These are phyloP conservation scores for Sanchytrium tribonematis DNA, from an alignment of 371 early-diverging fungal genomes.

Conservation along the genomic window DNA sequence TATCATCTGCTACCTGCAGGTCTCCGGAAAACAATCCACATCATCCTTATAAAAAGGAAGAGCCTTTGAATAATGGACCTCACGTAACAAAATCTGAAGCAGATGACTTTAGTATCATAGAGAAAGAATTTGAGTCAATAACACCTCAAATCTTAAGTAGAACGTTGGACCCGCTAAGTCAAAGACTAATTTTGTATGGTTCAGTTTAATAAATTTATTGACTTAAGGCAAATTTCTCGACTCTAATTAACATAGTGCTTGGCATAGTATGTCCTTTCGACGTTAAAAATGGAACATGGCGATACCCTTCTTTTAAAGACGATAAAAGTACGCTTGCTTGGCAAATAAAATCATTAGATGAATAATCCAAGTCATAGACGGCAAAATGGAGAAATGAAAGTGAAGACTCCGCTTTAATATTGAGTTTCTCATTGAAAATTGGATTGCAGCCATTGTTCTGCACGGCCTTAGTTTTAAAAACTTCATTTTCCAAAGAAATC, in stretches of 20 bases:
- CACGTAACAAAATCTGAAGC: too few species aligned
- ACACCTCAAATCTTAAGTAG: too few species aligned
- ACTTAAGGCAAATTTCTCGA: too few species aligned
- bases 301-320: neutral
- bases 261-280: neutral
- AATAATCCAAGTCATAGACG: neutral
- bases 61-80: too few species aligned
- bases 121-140: too few species aligned
- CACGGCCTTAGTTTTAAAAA: conserved; percentile 14
- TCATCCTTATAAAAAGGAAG: too few species aligned
- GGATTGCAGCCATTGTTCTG: conserved; percentile 27
- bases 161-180: too few species aligned
- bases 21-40: too few species aligned
- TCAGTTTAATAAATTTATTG: too few species aligned
- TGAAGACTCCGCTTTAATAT: neutral
- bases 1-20: too few species aligned
- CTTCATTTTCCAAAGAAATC: conserved; percentile 4
- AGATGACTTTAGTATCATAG: too few species aligned
- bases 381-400: neutral
- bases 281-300: neutral
- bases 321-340: neutral
- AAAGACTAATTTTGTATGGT: too few species aligned
- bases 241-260: neutral
- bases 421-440: conserved; percentile 7
- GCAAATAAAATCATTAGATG: neutral